These are phyloP conservation scores for Tetrapisispora phaffii DNA, from an alignment of 805 yeast genomes.

Conservation along the genomic window DNA sequence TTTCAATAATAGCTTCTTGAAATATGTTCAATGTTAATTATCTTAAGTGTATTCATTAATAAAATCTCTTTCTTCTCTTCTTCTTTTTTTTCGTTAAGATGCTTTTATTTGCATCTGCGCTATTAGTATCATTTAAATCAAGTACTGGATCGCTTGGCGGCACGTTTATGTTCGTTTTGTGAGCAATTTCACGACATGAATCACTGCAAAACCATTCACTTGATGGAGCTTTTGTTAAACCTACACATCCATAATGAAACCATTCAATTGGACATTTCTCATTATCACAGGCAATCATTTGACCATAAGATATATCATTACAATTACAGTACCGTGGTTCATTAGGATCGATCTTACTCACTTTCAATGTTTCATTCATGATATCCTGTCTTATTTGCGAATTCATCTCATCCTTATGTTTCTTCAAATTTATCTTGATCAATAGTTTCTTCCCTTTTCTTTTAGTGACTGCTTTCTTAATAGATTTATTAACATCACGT, in stretches of 20 bases:
- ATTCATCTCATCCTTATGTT: constrained; percentile 2
- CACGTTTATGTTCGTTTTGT: not conserved
- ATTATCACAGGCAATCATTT: constrained; percentile 89
- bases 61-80: constrained; percentile 2
- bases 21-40: too few species aligned
- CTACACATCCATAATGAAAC: constrained; percentile 76
- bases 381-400: constrained; percentile 4
- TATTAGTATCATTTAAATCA: not conserved
- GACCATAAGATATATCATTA: constrained; percentile 44
- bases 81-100: not conserved
- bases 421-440: constrained; percentile 4
- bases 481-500: not conserved
- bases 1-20: not conserved
- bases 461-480: not conserved
- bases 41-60: too few species aligned
- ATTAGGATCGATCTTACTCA: not conserved
- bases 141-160: too few species aligned
- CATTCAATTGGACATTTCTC: constrained; percentile 61
- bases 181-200: constrained; percentile 14
- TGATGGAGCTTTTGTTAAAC: constrained; percentile 48
- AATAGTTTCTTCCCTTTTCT: not conserved
- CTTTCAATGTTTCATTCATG: constrained; percentile 4
- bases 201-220: constrained; percentile 69
- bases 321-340: constrained; percentile 38
- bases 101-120: not conserved